These are phyloP conservation scores for Pichia sp. DNA, from an alignment of 1,139 yeast genomes.

Conservation along the genomic window DNA sequence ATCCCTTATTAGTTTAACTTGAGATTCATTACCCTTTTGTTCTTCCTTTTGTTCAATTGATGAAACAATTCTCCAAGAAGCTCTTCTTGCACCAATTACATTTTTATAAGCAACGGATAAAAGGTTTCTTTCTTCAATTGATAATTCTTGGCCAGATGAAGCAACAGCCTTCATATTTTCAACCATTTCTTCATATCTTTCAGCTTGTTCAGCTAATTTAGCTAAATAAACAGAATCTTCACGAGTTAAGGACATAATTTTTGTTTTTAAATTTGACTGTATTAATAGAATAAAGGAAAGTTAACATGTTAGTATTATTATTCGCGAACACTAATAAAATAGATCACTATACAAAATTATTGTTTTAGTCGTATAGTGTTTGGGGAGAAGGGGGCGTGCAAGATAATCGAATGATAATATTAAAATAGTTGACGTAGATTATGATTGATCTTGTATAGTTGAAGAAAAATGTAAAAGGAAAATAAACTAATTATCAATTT, in stretches of 20 bases:
- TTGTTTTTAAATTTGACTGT: not conserved
- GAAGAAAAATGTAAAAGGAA: not conserved
- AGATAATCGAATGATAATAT: not conserved
- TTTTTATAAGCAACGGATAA: slow-evolving; percentile 96
- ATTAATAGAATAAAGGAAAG: not conserved
- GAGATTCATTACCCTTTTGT: slow-evolving; percentile 86
- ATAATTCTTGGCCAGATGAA: slow-evolving; percentile 88
- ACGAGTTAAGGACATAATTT: slow-evolving; percentile 75
- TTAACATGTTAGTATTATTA: slow-evolving; percentile 1
- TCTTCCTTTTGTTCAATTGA: slow-evolving; percentile 98
- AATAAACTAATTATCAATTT: not conserved
- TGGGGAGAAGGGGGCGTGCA: not conserved
- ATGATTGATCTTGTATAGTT: too few species aligned
- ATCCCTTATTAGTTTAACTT: slow-evolving; percentile 84
- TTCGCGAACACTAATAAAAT: not conserved
- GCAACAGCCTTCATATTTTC: slow-evolving; percentile 98
- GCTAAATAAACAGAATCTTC: slow-evolving; percentile 98
- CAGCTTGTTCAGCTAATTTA: slow-evolving; percentile 99
- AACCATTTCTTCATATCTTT: slow-evolving; percentile 99
- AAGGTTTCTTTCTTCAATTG: slow-evolving; percentile 96
- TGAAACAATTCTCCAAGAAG: slow-evolving; percentile 98
- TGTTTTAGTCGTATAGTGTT: not conserved
- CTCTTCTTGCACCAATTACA: slow-evolving; percentile 98
- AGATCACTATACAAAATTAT: not conserved
- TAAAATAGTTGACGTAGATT: too few species aligned